Evolutionary conservation across 768 basidiomycete genomes (phyloP).

Genomic region (Epithele typhae): DNA sequence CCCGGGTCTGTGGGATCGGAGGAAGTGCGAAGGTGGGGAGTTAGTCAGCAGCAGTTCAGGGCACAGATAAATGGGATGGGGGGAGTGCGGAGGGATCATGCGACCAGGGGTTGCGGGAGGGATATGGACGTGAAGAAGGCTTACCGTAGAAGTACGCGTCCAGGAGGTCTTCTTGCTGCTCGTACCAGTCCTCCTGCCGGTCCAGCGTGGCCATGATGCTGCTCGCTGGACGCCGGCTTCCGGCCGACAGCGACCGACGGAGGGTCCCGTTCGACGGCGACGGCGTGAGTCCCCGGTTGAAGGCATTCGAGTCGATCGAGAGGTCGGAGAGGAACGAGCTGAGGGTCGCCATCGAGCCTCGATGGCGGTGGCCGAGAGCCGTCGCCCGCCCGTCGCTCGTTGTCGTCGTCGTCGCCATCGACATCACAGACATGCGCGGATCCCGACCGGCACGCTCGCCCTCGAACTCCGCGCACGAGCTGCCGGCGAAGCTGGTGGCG

Average conservation of each 20-base stretch:
- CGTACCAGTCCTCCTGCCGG: slow-evolving; percentile 24
- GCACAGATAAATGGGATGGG: no score
- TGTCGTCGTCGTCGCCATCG: neutral
- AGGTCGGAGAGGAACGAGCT: slow-evolving; percentile 25
- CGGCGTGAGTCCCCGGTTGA: slow-evolving; percentile 1
- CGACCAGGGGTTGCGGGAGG: no score
- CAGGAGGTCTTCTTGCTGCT: slow-evolving; percentile 31
- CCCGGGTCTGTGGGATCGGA: slow-evolving; percentile 14
- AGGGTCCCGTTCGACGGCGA: slow-evolving; percentile 13
- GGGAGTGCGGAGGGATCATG: neutral
- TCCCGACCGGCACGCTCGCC: no score
- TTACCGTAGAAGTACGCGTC: slow-evolving; percentile 40
- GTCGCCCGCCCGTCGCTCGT: slow-evolving; percentile 5
- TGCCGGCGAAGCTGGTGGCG: neutral
- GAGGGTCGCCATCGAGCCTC: slow-evolving; percentile 27
- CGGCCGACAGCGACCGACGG: slow-evolving; percentile 18
- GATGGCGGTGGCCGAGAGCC: slow-evolving; percentile 9
- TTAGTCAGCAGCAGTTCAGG: neutral
- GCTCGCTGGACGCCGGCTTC: slow-evolving; percentile 15
- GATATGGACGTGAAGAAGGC: neutral
- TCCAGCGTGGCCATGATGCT: slow-evolving; percentile 12
- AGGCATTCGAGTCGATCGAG: slow-evolving; percentile 26
- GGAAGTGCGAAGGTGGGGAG: neutral
- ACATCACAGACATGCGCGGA: slow-evolving; percentile 1
- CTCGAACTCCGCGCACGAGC: slow-evolving; percentile 1